These are phyloP conservation scores for Tulasnella sp. DNA, from an alignment of 768 basidiomycete species.

Conservation along the genomic window DNA sequence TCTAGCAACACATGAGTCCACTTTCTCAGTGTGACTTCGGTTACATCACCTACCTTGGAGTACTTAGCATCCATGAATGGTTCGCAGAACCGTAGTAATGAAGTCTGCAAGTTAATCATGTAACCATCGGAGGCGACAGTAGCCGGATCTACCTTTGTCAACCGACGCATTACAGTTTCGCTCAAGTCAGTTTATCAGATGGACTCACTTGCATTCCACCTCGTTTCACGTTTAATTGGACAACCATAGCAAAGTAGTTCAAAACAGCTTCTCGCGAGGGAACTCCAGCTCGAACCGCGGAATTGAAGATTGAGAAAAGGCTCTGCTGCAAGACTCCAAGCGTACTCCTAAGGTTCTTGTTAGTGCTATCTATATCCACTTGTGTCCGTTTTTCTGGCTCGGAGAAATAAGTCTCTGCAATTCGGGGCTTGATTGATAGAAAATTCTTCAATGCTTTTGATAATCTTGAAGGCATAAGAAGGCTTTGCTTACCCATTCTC, in stretches of 20 bases:
- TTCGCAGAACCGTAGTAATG: constrained; percentile 75
- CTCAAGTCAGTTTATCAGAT: constrained; percentile 22
- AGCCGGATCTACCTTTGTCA: constrained; percentile 60
- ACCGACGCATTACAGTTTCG: too few relatives aligned
- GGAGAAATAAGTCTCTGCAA: constrained; percentile 72
- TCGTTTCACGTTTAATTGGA: constrained; percentile 68
- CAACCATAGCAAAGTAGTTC: constrained; percentile 61
- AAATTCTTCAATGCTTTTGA: constrained; percentile 10
- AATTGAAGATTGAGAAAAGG: constrained; percentile 78
- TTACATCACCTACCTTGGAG: constrained; percentile 48
- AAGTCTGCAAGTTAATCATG: constrained; percentile 78
- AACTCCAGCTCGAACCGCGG: constrained; percentile 71
- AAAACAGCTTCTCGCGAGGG: constrained; percentile 71
- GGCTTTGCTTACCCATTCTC: constrained; percentile 57
- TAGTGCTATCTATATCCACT: constrained; percentile 68
- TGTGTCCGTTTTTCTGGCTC: constrained; percentile 64
- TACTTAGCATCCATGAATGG: constrained; percentile 91
- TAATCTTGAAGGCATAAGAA: neutral
- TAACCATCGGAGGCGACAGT: constrained; percentile 86
- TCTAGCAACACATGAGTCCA: constrained; percentile 35
- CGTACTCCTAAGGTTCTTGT: constrained; percentile 73
- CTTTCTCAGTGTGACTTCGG: neutral
- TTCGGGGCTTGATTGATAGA: constrained; percentile 44
- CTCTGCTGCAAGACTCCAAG: constrained; percentile 69
- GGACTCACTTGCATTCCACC: constrained; percentile 93